Evolutionary conservation across 352 stramenopile species (phyloP), one percentile per base, ranked within the genome.

Genomic region (Globisporangium polare): DNA sequence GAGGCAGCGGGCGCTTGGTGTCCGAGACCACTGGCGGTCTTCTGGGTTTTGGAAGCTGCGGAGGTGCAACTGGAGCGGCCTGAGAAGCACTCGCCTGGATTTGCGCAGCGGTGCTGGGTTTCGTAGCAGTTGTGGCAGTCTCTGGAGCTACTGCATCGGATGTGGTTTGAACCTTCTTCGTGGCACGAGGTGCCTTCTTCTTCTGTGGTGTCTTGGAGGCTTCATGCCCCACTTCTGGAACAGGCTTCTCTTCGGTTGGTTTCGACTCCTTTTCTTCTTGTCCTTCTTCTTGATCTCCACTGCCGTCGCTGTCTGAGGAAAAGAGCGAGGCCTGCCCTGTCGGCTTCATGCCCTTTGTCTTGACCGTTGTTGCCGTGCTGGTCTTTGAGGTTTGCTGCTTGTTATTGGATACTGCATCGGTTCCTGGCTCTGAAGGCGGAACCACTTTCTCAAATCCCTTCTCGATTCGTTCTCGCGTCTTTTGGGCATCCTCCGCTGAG

Each of bases 391-490:
- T 24, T 24, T 24, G 22, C 6, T 51, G n/a, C 27, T 41, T 37
- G 20, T 31, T 37, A 10, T 18, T 26, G 3, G 24, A 8, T 15
- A 2, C 29, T 6, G 35, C 26, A 5, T 17, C 27, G n/a, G 39
- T 27, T 24, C 8, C 20, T 39, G 33, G 26, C 6, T 18, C 18
- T 31, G 39, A 1, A 0, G 24, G 39, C 3, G 53, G n/a, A 3
- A 29, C 12, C 63, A 58, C 45, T 37, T 65, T 60, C 55, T 78
- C 65, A 60, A 71, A 68, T 2, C 72, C 72, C 29, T 70, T 74
- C 49, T 80, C 69, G 51, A 85, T 81, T 27, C 54, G 68, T 42
- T 75, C 69, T 63, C 66, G 69, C 10, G 67, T 59, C 24, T 69
- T 58, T 22, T 71, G 62, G 0, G 74, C 74, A 24, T 74, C 60